Base-by-base conservation (phyloP, 2,329 filamentous ascomycete species). In the Coniochaeta ligniaria region DNA sequence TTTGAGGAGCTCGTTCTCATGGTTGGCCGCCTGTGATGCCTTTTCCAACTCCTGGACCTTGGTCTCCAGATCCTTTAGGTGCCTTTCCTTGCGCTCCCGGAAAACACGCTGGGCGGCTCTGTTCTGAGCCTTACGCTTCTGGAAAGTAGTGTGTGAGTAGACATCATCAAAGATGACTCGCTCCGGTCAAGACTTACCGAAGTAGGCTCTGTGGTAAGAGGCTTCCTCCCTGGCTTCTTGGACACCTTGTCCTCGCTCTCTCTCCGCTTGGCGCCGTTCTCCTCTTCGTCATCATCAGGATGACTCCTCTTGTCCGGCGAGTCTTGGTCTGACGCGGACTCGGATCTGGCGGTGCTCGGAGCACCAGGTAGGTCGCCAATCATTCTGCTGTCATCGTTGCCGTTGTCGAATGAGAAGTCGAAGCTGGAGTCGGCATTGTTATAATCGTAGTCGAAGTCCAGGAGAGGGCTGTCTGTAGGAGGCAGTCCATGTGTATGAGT, bases 81-180 rank as follows among this genome's bases (percentile, higher is more conserved):
- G 93, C 77, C 90, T 94, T 74, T 97, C 93, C 76, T 97, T 97
- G 64, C 93, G 90, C 74, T 97, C 93, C 60, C 93, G 87, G 82
- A 97, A 97, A 7, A 93, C 93, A 61, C 93, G 86, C 75, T 97
- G 93, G 5, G 93, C 93, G 12, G 93, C 93, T 66, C 93, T 86
- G 67, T 97, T 97, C 71, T 97, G 93, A 11, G 95, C 95, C 78
- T 99, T 99, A 68, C 92, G 89, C 78, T 96, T 96, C 92, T 96
- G 69, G 2, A 41, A 47, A 36, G 33, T 57, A 35, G 43, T 8
- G 55, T 62, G 66, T 73, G 67, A 73, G 71, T 64, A 63, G 31
- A n/a, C 31, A 24, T 36, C 31, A 22, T 24, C 33, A 7, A 41
- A 41, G 38, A 36, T 12, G 22, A 45, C 16, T 52, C 17, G n/a